Evolutionary conservation across 495 filamentous ascomycete species (phyloP).

Genomic region (Annulohypoxylon nitens): DNA sequence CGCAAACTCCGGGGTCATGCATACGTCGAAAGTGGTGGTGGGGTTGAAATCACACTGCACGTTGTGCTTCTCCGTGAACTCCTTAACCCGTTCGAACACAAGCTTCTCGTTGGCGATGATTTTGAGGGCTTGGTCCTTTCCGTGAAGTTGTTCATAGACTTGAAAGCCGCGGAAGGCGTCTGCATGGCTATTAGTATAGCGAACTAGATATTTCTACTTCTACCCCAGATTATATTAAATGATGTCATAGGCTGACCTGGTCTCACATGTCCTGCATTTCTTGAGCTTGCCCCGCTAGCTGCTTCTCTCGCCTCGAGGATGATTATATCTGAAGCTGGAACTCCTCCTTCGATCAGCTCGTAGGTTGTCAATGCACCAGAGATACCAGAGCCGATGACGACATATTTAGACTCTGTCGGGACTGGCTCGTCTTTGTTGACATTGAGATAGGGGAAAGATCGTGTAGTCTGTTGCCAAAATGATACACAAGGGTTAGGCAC

Average conservation of each 20-base stretch:
- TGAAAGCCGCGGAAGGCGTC: conserved; percentile 52
- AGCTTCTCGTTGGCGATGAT: conserved; percentile 50
- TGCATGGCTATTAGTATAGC: not conserved
- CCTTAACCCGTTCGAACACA: conserved; percentile 43
- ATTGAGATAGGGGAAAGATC: conserved; percentile 48
- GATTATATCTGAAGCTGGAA: conserved; percentile 43
- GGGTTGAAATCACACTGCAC: conserved; percentile 51
- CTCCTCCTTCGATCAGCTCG: conserved; percentile 48
- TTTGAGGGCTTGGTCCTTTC: conserved; percentile 48
- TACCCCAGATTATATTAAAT: not conserved
- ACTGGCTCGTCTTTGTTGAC: conserved; percentile 29
- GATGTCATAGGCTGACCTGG: conserved; percentile 41
- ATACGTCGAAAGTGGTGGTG: conserved; percentile 51
- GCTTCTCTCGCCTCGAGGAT: conserved; percentile 52
- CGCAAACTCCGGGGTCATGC: conserved; percentile 50
- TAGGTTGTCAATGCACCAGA: conserved; percentile 49
- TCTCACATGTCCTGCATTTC: conserved; percentile 52
- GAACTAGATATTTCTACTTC: not conserved
- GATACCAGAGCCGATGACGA: conserved; percentile 50
- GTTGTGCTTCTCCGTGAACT: conserved; percentile 45
- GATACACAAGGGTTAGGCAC: conserved; percentile 42
- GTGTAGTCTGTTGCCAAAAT: conserved; percentile 47
- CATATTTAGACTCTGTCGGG: conserved; percentile 39
- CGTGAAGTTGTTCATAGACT: conserved; percentile 45
- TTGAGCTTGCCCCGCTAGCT: conserved; percentile 50